Evolutionary conservation across 2,329 filamentous ascomycete genomes (phyloP).

Genomic region (Penicillium sp.): DNA sequence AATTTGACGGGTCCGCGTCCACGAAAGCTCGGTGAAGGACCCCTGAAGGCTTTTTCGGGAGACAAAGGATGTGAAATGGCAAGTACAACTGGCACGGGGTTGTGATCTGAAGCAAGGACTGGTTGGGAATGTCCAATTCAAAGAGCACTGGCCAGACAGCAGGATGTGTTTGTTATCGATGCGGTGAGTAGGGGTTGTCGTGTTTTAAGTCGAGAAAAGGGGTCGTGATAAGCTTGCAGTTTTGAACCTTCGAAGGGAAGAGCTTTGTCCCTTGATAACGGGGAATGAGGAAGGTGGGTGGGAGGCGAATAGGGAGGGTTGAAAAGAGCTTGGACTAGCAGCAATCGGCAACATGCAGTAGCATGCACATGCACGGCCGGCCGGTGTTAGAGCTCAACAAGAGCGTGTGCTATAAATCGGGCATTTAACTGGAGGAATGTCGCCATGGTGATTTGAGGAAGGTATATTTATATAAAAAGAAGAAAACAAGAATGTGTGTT

Average conservation of each 20-base stretch:
- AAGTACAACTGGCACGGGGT: slow-evolving; percentile 9
- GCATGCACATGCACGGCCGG: slow-evolving; percentile 3
- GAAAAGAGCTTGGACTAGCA: slow-evolving; percentile 2
- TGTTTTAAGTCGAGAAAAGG: slow-evolving; percentile 6
- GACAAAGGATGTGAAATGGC: slow-evolving; percentile 11
- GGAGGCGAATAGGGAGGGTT: slow-evolving; percentile 12
- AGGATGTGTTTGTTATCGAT: slow-evolving; percentile 16
- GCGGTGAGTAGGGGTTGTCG: slow-evolving; percentile 15
- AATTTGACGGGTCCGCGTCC: slow-evolving; percentile 10
- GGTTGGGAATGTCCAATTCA: slow-evolving; percentile 8
- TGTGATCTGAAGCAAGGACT: slow-evolving; percentile 9
- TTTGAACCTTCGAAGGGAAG: neutral
- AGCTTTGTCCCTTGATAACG: neutral
- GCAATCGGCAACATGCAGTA: slow-evolving; percentile 13
- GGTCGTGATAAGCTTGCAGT: slow-evolving; percentile 18
- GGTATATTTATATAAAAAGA: neutral
- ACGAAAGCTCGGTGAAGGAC: slow-evolving; percentile 14
- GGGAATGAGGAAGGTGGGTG: slow-evolving; percentile 1
- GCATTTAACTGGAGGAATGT: slow-evolving; percentile 20
- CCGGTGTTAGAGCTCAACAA: slow-evolving; percentile 17
- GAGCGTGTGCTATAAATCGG: slow-evolving; percentile 16
- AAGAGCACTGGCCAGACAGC: slow-evolving; percentile 1
- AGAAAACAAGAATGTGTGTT: slow-evolving; percentile 9
- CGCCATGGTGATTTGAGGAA: slow-evolving; percentile 9
- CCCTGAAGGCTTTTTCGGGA: slow-evolving; percentile 4